Base-by-base conservation (phyloP, 2,329 filamentous ascomycete genomes). In the Cercospora sp. region DNA sequence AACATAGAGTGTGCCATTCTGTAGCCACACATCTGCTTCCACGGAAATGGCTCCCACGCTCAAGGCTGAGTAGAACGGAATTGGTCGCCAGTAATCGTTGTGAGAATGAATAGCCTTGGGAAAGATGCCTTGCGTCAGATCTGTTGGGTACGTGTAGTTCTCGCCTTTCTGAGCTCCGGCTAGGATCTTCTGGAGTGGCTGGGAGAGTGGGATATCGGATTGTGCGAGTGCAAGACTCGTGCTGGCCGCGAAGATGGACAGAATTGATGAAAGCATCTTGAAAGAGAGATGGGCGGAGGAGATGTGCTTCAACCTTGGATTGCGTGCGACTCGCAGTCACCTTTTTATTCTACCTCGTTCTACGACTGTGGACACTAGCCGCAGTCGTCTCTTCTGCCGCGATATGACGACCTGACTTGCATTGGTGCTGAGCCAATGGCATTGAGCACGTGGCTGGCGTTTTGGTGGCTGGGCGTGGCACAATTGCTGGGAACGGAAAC, bases 21-120 rank as follows among this genome's bases (percentile, higher is more conserved):
- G 82, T 42, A 89, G 77, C 85, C 86, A 89, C 28, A 89, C 86
- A 76, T 89, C 69, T 2, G 86, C 87, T 78, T 89, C 87, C 2
- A 86, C 84, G 3, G 83, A 84, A 4, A 85, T 82, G 51, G 86
- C 86, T 5, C 88, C 88, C 58, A 85, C 82, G 5, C 84, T 83
- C 33, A 90, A 77, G 12, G 85, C 88, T 28, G 79, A 79, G 71
- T 83, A 85, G 71, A 84, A 84, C 0, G 83, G 82, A 0, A 83
- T 74, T 51, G 77, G 74, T 30, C 82, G 78, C 83, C 82, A 84
- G 77, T 89, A 89, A 73, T 89, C 87, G 75, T 89, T 90, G 75
- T 88, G 84, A 33, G 82, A 85, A 75, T 87, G 85, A 61, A 87
- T 80, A 1, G 76, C 75, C 78, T 87, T 87, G 48, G 87, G 87